phyloP scores from a whole-genome alignment of 768 basidiomycete genomes.

The Phanerochaete carnosa region DNA sequence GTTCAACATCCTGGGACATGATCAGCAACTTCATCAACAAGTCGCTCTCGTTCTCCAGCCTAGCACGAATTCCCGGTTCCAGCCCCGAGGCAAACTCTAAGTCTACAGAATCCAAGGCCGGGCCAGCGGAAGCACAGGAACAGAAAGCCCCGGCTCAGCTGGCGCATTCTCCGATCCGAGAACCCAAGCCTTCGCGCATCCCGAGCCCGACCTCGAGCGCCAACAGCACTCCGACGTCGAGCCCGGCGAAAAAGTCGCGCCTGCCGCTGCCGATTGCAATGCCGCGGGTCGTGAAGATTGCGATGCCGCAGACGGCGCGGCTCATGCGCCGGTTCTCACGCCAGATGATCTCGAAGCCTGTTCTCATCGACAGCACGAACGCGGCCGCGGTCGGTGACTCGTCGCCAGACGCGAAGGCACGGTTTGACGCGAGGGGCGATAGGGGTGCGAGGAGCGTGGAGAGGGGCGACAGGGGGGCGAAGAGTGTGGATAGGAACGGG shows the following conservation, averaged over 20 bases:
- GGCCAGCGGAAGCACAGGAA: not conserved
- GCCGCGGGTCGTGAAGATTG: conserved; percentile 12
- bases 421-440: not conserved
- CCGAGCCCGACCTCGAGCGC: not conserved
- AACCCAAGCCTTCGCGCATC: not conserved
- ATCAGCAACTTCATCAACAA: conserved; percentile 7
- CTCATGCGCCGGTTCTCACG: conserved; percentile 20
- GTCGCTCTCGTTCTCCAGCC: conserved; percentile 6
- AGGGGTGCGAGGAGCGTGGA: not conserved
- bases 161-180: not conserved
- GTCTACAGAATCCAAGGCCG: too few relatives aligned
- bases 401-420: not conserved
- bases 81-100: too few relatives aligned
- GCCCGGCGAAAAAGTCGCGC: conserved; percentile 18
- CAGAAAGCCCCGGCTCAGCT: not conserved
- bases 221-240: not conserved
- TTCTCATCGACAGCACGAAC: conserved; percentile 22
- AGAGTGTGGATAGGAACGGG: not conserved
- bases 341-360: conserved; percentile 18
- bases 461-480: not conserved
- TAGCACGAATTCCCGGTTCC: not conserved
- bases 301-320: conserved; percentile 8
- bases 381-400: conserved; percentile 6
- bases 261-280: conserved; percentile 22
- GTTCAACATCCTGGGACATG: conserved; percentile 5